Conservation (phyloP, 1,139 yeast genomes). For the Saccharomyces hybrid region DNA sequence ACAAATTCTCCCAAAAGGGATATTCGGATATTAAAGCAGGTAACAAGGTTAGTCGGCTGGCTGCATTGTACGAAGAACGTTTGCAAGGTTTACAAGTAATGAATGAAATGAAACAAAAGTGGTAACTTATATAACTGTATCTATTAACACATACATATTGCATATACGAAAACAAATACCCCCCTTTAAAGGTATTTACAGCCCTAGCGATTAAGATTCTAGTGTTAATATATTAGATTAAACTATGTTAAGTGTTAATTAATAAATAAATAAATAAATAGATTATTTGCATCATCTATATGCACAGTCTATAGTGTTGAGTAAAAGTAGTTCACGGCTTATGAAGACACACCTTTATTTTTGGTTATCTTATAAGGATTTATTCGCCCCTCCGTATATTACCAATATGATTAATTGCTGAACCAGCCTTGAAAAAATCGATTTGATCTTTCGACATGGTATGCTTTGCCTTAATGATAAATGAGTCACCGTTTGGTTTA, state of each 20-base stretch:
- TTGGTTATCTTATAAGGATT: neutral
- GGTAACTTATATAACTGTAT: neutral
- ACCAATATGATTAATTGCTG: constrained; percentile 91
- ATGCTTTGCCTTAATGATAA: constrained; percentile 72
- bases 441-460: constrained; percentile 96
- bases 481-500: constrained; percentile 63
- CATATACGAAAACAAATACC: neutral
- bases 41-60: constrained; percentile 48
- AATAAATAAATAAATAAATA: neutral
- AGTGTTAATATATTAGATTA: neutral
- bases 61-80: constrained; percentile 50
- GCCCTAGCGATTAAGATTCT: neutral
- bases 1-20: constrained; percentile 30
- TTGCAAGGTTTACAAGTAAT: constrained; percentile 45
- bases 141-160: neutral
- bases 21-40: constrained; percentile 43
- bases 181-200: neutral
- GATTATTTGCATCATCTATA: neutral
- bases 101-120: constrained; percentile 24
- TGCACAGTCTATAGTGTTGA: constrained; percentile 1
- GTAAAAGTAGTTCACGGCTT: neutral
- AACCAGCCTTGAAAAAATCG: constrained; percentile 93
- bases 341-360: neutral
- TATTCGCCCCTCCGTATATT: constrained; percentile 36
- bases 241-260: neutral